These are phyloP conservation scores for Umbelopsis sp. DNA, from an alignment of 371 early-diverging fungal genomes.

Conservation along the genomic window DNA sequence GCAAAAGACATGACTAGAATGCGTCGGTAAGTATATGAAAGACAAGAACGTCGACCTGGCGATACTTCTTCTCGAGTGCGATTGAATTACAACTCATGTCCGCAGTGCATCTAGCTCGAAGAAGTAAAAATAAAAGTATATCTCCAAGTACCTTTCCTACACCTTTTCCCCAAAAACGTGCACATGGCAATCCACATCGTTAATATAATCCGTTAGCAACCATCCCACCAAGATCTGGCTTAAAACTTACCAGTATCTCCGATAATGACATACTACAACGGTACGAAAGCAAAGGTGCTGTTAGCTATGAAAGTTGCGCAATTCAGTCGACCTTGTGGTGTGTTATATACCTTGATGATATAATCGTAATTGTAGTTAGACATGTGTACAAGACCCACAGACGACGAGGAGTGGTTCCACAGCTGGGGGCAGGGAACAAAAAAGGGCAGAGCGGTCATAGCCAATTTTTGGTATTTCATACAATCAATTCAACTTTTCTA, in stretches of 20 bases:
- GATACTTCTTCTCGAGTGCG: not conserved
- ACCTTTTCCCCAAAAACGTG: conserved; percentile 35
- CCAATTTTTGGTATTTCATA: not conserved
- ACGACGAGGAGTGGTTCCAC: not conserved
- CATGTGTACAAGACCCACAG: conserved; percentile 26
- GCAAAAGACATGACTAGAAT: conserved; percentile 74
- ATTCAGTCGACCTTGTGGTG: not conserved
- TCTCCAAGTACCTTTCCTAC: conserved; percentile 61
- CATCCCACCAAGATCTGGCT: not conserved
- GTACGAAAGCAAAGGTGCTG: not conserved
- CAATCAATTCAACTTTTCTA: not conserved
- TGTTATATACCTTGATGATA: conserved; percentile 52
- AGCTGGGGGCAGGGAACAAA: not conserved
- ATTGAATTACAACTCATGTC: not conserved
- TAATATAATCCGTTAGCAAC: conserved; percentile 3
- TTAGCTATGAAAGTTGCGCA: not conserved
- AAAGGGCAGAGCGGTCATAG: not conserved
- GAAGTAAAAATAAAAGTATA: not conserved
- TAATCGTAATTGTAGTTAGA: conserved; percentile 57
- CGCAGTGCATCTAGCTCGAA: not conserved
- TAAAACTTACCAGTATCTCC: conserved; percentile 74
- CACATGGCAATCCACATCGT: not conserved
- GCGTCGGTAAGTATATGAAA: conserved; percentile 10
- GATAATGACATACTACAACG: conserved; percentile 73
- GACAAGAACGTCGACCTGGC: not conserved